Evolutionary conservation across 805 yeast genomes (phyloP).

Genomic region (Nakazawaea sp.): DNA sequence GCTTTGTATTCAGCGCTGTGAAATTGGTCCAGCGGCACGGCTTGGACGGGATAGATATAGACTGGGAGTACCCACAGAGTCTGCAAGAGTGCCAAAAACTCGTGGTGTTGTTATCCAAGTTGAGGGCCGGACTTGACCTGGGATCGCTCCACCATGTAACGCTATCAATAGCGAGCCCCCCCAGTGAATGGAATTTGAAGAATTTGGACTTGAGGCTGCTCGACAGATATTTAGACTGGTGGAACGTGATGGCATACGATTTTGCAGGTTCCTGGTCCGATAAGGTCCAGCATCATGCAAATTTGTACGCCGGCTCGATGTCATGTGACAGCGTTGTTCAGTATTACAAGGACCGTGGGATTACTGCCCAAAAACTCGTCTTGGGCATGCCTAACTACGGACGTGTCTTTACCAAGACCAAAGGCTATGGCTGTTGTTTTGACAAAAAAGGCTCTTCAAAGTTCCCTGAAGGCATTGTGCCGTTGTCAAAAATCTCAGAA

Average conservation of each 20-base stretch:
- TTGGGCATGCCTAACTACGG: constrained; percentile 83
- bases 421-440: neutral
- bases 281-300: constrained; percentile 53
- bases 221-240: constrained; percentile 49
- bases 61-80: constrained; percentile 75
- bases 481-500: neutral
- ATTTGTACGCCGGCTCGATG: constrained; percentile 29
- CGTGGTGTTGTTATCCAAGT: constrained; percentile 29
- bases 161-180: constrained; percentile 70
- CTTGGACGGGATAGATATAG: constrained; percentile 79
- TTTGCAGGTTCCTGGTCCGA: constrained; percentile 67
- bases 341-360: constrained; percentile 33
- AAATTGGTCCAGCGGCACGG: constrained; percentile 39
- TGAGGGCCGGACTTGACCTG: constrained; percentile 34
- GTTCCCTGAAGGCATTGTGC: constrained; percentile 27
- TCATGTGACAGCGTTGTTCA: constrained; percentile 37
- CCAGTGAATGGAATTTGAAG: constrained; percentile 37
- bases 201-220: constrained; percentile 38
- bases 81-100: constrained; percentile 35
- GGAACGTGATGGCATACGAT: constrained; percentile 86
- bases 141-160: no score
- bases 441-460: constrained; percentile 33
- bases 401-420: constrained; percentile 14
- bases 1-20: constrained; percentile 41
- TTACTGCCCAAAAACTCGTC: constrained; percentile 41